phyloP scores from a whole-genome alignment of 805 yeast species.

The Metschnikowia lunata region DNA sequence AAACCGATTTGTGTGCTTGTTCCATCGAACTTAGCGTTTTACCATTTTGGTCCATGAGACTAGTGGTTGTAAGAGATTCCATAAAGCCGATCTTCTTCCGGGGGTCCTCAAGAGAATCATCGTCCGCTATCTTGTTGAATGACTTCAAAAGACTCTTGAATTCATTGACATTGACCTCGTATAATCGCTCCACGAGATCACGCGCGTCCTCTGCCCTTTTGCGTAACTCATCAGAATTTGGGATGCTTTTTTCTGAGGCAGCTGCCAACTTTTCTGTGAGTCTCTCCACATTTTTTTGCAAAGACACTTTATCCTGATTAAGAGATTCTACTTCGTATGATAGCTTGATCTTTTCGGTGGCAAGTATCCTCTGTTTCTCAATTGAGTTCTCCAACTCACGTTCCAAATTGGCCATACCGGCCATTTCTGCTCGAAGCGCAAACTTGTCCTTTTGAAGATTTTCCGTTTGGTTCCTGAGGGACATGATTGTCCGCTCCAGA shows the following conservation, averaged over 20 bases:
- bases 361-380: constrained; percentile 40
- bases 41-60: constrained; percentile 6
- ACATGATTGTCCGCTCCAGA: constrained; percentile 8
- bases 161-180: constrained; percentile 40
- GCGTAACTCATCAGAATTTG: constrained; percentile 9
- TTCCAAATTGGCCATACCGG: constrained; percentile 28
- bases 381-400: constrained; percentile 38
- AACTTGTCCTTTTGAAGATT: constrained; percentile 12
- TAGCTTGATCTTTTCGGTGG: constrained; percentile 43
- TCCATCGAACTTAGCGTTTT: constrained; percentile 4
- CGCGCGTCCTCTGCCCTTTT: constrained; percentile 1
- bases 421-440: constrained; percentile 8
- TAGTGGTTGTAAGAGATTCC: constrained; percentile 19
- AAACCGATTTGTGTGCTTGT: constrained; percentile 43
- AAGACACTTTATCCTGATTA: constrained; percentile 32
- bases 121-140: constrained; percentile 54
- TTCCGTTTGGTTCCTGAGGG: constrained; percentile 12
- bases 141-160: constrained; percentile 48
- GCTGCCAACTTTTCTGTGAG: constrained; percentile 33
- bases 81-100: constrained; percentile 44
- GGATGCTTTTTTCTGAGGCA: constrained; percentile 18
- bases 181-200: constrained; percentile 33
- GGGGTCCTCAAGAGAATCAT: constrained; percentile 56
- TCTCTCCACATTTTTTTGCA: constrained; percentile 34
- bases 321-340: constrained; percentile 37